Evolutionary conservation across 139 green algal species (phyloP), one percentile per base, ranked within the genome.

Genomic region (Coccomyxa sp.): DNA sequence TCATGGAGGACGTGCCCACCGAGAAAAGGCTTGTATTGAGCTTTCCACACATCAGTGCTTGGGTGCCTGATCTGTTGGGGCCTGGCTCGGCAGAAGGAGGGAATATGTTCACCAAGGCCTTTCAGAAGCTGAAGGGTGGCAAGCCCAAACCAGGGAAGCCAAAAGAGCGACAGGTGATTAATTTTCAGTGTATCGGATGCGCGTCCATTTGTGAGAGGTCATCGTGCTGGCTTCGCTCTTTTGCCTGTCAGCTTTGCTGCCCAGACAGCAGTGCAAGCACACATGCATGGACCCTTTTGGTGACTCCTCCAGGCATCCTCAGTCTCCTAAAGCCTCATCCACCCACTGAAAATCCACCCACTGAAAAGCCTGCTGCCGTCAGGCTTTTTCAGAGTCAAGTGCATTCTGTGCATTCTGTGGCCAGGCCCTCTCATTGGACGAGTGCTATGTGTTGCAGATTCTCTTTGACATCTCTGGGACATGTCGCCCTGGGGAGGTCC

Each of bases 401-500:
- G 3, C 50, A 31, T 64, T 3, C 27, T 7, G 50, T 7, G 50
- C 18, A 18, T 7, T 31, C 22, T 64, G 44, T 14, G 22, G 50
- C 50, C 27, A 31, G 50, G 50, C 50, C 22, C 18, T 64, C 33
- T 58, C 18, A 39, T 37, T 73, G 36, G 33, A 39, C 39, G 31
- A n/a, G 34, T 68, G 39, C 6, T 33, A 35, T 31, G 8, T 55
- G 22, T 34, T 76, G 71, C 86, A 92, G 87, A 85, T 92, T 18
- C 70, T 92, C 27, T 88, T 81, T 78, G 80, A 82, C 44, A 81
- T 91, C 12, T 84, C 64, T 24, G 86, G 84, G 10, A 79, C 72
- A 58, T 82, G 85, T 34, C 79, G 68, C 16, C 88, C 88, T 2
- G 85, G 85, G 6, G 86, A 92, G 74, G 81, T 91, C 34, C 73